These are phyloP conservation scores for Backusella mclennaniae DNA, from an alignment of 192 early-diverging fungal species.

Conservation along the genomic window DNA sequence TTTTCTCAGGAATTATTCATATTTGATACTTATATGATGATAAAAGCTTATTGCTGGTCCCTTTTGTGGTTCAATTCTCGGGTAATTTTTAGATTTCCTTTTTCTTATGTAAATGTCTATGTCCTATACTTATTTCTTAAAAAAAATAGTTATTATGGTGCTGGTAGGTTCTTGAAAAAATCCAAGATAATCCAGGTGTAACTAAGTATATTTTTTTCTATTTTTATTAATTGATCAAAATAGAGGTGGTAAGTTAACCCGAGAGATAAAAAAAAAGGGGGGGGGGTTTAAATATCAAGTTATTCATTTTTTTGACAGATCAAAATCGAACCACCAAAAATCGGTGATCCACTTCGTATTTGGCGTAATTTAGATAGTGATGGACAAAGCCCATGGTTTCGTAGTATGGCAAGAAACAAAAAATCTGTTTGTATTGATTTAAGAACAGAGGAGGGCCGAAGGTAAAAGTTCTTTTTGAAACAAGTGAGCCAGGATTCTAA, in stretches of 20 bases:
- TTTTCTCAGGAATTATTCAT: background rate
- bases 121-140: background rate
- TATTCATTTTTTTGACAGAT: constrained; percentile 23
- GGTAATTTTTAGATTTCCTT: constrained; percentile 17
- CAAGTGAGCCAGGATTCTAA: background rate
- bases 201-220: background rate
- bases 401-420: constrained; percentile 46
- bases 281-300: no score
- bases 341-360: constrained; percentile 43
- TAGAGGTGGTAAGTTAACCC: constrained; percentile 43
- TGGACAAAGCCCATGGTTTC: constrained; percentile 45
- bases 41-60: constrained; percentile 48
- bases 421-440: constrained; percentile 48
- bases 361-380: constrained; percentile 49
- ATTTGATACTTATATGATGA: background rate
- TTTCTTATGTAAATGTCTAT: background rate
- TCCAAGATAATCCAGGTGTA: no score
- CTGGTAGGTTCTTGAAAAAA: constrained; percentile 16
- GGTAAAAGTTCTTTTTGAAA: constrained; percentile 19
- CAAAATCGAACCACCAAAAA: constrained; percentile 46
- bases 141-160: constrained; percentile 36
- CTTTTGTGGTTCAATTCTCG: constrained; percentile 50
- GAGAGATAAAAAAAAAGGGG: background rate
- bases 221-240: background rate
- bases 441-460: constrained; percentile 37